phyloP scores from a whole-genome alignment of 2,329 filamentous ascomycete species.

The Cercospora zeina region DNA sequence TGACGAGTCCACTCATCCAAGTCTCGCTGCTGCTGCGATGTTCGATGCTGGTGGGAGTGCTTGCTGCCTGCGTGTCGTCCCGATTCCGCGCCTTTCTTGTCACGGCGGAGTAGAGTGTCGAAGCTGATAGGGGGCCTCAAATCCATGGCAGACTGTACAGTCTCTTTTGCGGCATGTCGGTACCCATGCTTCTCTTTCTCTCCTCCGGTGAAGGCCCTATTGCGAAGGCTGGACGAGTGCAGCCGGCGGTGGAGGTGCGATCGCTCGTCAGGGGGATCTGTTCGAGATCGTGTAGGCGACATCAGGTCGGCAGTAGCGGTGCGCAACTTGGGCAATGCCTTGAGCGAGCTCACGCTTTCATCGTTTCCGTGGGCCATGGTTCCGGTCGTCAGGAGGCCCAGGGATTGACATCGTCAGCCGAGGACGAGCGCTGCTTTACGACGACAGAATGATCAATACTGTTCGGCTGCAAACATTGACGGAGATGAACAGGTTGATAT shows the following conservation, averaged over 20 bases:
- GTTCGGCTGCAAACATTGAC: neutral
- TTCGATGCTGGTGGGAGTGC: constrained; percentile 19
- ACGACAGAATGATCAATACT: neutral
- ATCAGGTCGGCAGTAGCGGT: constrained; percentile 20
- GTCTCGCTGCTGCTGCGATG: constrained; percentile 20
- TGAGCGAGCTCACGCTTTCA: constrained; percentile 14
- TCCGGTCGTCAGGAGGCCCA: neutral
- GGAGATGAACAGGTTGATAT: neutral
- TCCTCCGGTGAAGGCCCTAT: constrained; percentile 27
- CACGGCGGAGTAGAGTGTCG: constrained; percentile 44
- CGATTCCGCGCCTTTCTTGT: constrained; percentile 35
- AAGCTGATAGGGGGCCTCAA: constrained; percentile 49
- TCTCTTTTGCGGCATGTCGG: constrained; percentile 42
- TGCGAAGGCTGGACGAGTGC: constrained; percentile 29
- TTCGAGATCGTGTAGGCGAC: constrained; percentile 27
- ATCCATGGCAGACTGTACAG: constrained; percentile 49
- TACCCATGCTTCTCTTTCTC: constrained; percentile 27
- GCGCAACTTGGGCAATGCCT: constrained; percentile 27
- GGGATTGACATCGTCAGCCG: constrained; percentile 3
- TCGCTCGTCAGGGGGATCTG: constrained; percentile 26
- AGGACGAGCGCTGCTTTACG: neutral
- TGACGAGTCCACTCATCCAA: constrained; percentile 25
- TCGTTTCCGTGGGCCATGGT: constrained; percentile 13
- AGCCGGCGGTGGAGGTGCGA: constrained; percentile 28
- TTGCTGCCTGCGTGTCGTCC: constrained; percentile 30